These are phyloP conservation scores for Aspergillus pseudoterreus DNA, from an alignment of 2,329 filamentous ascomycete species.

Conservation along the genomic window DNA sequence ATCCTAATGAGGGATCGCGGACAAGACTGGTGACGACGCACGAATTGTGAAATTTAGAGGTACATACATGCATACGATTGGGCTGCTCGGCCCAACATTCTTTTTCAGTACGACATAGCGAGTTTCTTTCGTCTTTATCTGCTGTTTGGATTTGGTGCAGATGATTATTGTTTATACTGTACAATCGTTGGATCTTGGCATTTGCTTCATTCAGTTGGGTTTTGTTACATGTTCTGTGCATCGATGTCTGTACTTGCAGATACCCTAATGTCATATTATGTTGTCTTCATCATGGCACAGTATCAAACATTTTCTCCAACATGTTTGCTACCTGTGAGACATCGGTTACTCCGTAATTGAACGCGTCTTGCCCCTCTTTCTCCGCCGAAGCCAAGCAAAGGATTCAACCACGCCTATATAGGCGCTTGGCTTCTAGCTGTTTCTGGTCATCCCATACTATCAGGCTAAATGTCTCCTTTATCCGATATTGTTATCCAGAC, in stretches of 20 bases:
- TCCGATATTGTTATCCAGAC: background rate
- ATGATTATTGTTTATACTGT: slow-evolving; percentile 7
- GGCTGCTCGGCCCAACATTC: background rate
- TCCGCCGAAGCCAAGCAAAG: background rate
- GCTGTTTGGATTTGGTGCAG: slow-evolving; percentile 6
- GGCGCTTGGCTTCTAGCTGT: background rate
- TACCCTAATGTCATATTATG: slow-evolving; percentile 20
- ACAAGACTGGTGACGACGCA: slow-evolving; percentile 37
- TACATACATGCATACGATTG: slow-evolving; percentile 8
- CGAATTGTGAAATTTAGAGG: slow-evolving; percentile 1
- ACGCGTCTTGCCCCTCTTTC: background rate
- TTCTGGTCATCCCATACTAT: background rate
- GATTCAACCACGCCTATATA: background rate
- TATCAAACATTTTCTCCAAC: no score
- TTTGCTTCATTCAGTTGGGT: background rate
- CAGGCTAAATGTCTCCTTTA: background rate
- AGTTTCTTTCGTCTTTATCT: background rate
- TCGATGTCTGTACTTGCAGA: slow-evolving; percentile 20
- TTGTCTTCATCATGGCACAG: no score
- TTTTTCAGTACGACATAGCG: background rate
- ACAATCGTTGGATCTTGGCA: slow-evolving; percentile 1
- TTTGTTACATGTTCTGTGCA: background rate
- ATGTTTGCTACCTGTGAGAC: background rate
- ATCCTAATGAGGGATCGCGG: slow-evolving; percentile 44
- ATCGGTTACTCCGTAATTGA: background rate